Percentiles rank a stretch among this genome's conserved stretches.
Conservation (phyloP, 169 alveolate species). For the Eimeria zaria region DNA sequence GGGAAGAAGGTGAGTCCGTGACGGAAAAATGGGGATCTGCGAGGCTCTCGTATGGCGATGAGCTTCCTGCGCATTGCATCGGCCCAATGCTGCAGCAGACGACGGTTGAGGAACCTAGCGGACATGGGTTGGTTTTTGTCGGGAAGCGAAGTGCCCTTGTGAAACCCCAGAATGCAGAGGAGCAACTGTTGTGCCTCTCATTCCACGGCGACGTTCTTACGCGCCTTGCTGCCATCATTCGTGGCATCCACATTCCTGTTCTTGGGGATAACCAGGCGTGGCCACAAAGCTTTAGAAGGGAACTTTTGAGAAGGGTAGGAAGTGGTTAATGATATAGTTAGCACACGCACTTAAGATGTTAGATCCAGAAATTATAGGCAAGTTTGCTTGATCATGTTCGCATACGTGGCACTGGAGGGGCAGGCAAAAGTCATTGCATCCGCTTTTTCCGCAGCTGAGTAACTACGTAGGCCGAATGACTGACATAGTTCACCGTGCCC, state of each 20-base stretch:
- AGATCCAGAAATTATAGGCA: not conserved
- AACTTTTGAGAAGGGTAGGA: slow-evolving; percentile 33
- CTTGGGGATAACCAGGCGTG: slow-evolving; percentile 39
- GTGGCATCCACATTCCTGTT: slow-evolving; percentile 55
- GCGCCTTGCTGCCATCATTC: slow-evolving; percentile 37
- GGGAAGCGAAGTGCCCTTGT: not conserved
- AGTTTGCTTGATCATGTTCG: not conserved
- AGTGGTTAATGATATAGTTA: too few relatives aligned
- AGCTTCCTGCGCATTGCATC: slow-evolving; percentile 51
- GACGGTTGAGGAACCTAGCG: not conserved
- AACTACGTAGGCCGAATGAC: slow-evolving; percentile 54
- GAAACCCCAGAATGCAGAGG: not conserved
- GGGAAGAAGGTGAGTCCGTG: not conserved
- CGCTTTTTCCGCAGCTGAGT: slow-evolving; percentile 32
- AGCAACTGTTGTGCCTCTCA: slow-evolving; percentile 48
- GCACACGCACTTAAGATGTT: not conserved
- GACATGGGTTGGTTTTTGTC: slow-evolving; percentile 27
- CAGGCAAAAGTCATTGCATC: not conserved
- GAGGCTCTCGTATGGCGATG: slow-evolving; percentile 48
- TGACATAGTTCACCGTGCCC: slow-evolving; percentile 73
- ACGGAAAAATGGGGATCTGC: not conserved
- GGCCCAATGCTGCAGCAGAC: slow-evolving; percentile 17
- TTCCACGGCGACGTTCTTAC: slow-evolving; percentile 44
- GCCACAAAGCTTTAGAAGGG: slow-evolving; percentile 72
- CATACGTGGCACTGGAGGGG: not conserved